These are phyloP conservation scores for Hericium coralloides DNA, from an alignment of 768 basidiomycete genomes.

Conservation along the genomic window DNA sequence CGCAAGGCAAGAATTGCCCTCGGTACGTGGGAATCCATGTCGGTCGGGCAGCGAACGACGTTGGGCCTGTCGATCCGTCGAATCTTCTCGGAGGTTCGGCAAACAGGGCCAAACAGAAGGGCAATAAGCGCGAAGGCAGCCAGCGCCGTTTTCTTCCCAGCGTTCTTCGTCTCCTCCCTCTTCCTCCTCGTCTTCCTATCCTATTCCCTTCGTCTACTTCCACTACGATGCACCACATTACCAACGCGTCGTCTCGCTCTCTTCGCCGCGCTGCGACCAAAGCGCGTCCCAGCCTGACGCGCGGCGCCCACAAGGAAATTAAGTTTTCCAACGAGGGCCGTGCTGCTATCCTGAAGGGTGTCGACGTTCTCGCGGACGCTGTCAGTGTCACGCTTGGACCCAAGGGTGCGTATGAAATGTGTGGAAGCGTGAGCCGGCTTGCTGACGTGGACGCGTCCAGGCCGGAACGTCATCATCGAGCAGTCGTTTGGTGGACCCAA, in stretches of 20 bases:
- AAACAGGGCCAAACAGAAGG: no score
- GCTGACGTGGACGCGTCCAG: conserved; percentile 29
- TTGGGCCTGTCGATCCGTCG: no score
- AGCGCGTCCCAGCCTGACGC: conserved; percentile 42
- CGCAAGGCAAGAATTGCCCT: no score
- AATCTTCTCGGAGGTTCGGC: no score
- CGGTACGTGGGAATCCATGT: no score
- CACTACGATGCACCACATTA: conserved; percentile 61
- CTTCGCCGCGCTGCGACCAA: conserved; percentile 58
- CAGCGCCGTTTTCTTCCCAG: conserved; percentile 3
- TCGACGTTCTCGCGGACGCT: conserved; percentile 94
- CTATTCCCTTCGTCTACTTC: not conserved
- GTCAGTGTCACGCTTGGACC: conserved; percentile 95
- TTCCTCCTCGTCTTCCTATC: conserved; percentile 9
- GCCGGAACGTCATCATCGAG: conserved; percentile 98
- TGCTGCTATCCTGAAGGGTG: conserved; percentile 88
- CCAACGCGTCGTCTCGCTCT: conserved; percentile 52
- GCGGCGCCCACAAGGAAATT: conserved; percentile 91
- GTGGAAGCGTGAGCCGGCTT: not conserved
- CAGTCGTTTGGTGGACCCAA: conserved; percentile 85
- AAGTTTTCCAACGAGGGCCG: conserved; percentile 94
- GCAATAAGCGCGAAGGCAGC: not conserved
- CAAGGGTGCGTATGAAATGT: conserved; percentile 50
- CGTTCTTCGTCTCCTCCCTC: conserved; percentile 4
- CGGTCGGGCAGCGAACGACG: no score